A percentile compares a stretch with the other conserved stretches of the same genome.
phyloP scores from a whole-genome alignment of 2,329 filamentous ascomycete genomes.

The Dactylellina haptotyla region DNA sequence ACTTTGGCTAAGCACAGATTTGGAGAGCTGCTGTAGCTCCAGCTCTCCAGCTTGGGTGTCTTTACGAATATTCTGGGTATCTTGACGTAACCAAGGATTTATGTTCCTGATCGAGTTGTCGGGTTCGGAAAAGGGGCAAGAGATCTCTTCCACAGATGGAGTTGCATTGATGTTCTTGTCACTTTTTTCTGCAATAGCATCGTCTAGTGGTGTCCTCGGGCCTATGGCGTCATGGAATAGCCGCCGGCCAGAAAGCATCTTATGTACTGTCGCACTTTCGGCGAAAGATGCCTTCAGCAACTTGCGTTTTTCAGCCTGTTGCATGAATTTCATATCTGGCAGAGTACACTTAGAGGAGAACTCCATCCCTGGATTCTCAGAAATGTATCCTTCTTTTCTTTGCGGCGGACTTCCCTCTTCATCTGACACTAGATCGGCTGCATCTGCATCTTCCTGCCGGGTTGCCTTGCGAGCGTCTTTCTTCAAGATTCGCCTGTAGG shows the following conservation, averaged over 20 bases:
- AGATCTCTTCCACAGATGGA: too few relatives aligned
- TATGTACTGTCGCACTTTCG: constrained; percentile 58
- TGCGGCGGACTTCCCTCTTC: constrained; percentile 62
- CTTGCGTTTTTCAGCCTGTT: constrained; percentile 73
- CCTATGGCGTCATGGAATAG: constrained; percentile 62
- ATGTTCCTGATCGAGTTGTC: too few relatives aligned
- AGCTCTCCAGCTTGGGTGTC: too few relatives aligned
- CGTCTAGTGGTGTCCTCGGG: background rate
- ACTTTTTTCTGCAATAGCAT: too few relatives aligned
- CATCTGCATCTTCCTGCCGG: constrained; percentile 59
- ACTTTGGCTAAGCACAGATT: too few relatives aligned
- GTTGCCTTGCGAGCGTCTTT: constrained; percentile 72
- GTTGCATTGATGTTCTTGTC: too few relatives aligned
- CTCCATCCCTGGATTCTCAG: constrained; percentile 60
- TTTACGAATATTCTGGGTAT: too few relatives aligned
- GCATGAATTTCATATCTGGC: constrained; percentile 92
- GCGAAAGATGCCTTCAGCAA: constrained; percentile 65
- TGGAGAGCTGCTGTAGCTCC: too few relatives aligned
- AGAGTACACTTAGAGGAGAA: constrained; percentile 69
- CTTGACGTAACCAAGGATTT: too few relatives aligned
- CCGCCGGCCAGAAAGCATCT: constrained; percentile 62
- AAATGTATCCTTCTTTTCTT: too few relatives aligned
- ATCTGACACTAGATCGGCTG: constrained; percentile 62
- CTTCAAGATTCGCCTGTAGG: constrained; percentile 89
- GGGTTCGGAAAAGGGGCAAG: too few relatives aligned